Evolutionary conservation across 2,329 filamentous ascomycete species (phyloP).

Genomic region (Aspergillus clavatus): DNA sequence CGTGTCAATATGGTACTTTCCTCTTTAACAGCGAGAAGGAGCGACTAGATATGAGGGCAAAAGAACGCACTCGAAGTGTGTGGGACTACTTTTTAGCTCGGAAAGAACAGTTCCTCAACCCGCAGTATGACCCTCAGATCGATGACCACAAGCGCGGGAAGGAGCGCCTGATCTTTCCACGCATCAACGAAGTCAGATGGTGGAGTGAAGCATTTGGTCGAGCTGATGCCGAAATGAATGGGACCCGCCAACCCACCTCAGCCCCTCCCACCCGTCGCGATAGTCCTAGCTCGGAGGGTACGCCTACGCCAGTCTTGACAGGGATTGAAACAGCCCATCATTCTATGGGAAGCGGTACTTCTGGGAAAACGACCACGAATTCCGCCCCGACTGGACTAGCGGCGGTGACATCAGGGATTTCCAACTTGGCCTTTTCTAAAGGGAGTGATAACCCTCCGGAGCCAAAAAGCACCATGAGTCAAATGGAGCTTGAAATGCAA

Average conservation of each 20-base stretch:
- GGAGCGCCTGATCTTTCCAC: slow-evolving; percentile 79
- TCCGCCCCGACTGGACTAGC: slow-evolving; percentile 34
- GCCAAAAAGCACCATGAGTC: slow-evolving; percentile 22
- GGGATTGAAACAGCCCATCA: slow-evolving; percentile 57
- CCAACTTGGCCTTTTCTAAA: slow-evolving; percentile 40
- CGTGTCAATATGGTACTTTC: slow-evolving; percentile 95
- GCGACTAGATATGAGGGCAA: slow-evolving; percentile 63
- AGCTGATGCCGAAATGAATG: slow-evolving; percentile 90
- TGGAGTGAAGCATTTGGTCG: slow-evolving; percentile 87
- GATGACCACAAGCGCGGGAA: slow-evolving; percentile 76
- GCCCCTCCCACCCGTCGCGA: slow-evolving; percentile 35
- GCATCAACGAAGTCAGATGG: slow-evolving; percentile 76
- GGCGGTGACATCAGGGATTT: slow-evolving; percentile 44
- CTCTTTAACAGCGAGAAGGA: slow-evolving; percentile 93
- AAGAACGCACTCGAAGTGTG: slow-evolving; percentile 73
- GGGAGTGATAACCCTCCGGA: slow-evolving; percentile 26
- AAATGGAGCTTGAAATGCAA: slow-evolving; percentile 51
- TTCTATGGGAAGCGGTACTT: slow-evolving; percentile 44
- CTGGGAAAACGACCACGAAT: slow-evolving; percentile 25
- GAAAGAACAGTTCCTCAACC: slow-evolving; percentile 74
- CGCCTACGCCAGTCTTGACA: slow-evolving; percentile 56
- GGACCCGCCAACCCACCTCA: slow-evolving; percentile 50
- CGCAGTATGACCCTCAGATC: slow-evolving; percentile 66
- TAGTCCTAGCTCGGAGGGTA: slow-evolving; percentile 24
- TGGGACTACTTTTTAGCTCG: slow-evolving; percentile 94